Conservation (phyloP, 2,329 filamentous ascomycete species). For the Herpomyces periplanetae region DNA sequence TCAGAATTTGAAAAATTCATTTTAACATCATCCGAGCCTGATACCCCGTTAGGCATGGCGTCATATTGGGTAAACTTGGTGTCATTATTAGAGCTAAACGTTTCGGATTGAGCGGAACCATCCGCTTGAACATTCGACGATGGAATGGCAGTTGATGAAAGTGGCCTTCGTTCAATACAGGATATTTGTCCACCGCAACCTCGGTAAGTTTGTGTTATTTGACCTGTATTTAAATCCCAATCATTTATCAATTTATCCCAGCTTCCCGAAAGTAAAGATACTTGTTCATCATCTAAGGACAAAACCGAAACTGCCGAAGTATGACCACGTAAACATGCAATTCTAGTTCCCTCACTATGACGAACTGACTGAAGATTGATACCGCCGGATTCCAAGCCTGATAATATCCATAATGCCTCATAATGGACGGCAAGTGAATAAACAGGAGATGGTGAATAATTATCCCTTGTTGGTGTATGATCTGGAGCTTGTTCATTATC, state of each 20-base stretch:
- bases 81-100: conserved; percentile 32
- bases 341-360: conserved; percentile 71
- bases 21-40: conserved; percentile 6
- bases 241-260: conserved; percentile 87
- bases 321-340: conserved; percentile 40
- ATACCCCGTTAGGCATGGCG: neutral
- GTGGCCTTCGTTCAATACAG: conserved; percentile 43
- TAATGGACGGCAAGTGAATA: conserved; percentile 78
- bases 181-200: conserved; percentile 50
- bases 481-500: conserved; percentile 49
- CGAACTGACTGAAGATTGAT: conserved; percentile 80
- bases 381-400: conserved; percentile 50
- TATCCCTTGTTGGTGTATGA: conserved; percentile 9
- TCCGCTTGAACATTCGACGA: conserved; percentile 19
- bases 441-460: conserved; percentile 31
- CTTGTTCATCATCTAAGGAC: conserved; percentile 43
- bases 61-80: conserved; percentile 10
- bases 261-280: conserved; percentile 50
- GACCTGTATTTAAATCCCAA: conserved; percentile 71
- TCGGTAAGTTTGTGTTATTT: conserved; percentile 31
- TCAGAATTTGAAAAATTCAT: too few relatives aligned
- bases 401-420: conserved; percentile 58
- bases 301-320: conserved; percentile 70
- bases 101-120: conserved; percentile 16
- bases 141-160: conserved; percentile 35